Base-by-base conservation (phyloP, 2,329 filamentous ascomycete genomes). In the Colletotrichum camelliae region DNA sequence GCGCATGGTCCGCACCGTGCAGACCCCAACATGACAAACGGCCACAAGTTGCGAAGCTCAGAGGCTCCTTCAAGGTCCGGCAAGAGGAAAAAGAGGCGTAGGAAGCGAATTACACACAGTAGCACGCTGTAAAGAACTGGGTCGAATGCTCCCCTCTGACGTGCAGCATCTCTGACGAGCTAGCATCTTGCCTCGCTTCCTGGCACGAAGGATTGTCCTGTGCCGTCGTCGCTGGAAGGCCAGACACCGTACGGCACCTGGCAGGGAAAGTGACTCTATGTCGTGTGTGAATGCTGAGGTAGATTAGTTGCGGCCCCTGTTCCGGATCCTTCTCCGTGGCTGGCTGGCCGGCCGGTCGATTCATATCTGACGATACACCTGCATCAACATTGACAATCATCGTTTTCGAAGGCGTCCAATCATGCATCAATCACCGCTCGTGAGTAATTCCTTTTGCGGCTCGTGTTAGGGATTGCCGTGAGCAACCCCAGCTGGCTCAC, bases 151-250 rank as follows among this genome's bases (percentile, higher is more conserved):
- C 64, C 65, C 58, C 43, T 74, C 74, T 76, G 70, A 76, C 64
- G 74, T 74, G 74, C 74, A 69, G 37, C 35, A 39, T 73, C 64
- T 74, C 64, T 64, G 31, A 74, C 57, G 58, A 64, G 57, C 73
- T 73, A 64, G 33, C 43, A 24, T 39, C 37, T 57, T 72, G 62
- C 69, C 62, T 75, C 31, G 16, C 43, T 74, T 31, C 43, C 48
- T 64, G 70, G 27, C 21, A 13, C 27, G 43, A 52, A 73, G 64
- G 39, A 73, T 60, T 65, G 18, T 57, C 55, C 67, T 73, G 69
- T 62, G 62, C 29, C 66, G n/a, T 52, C 27, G 18, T 43, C 18
- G 33, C 15, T 9, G 27, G 29, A 33, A 5, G 29, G 43, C 12
- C 43, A 35, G 27, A 31, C 7, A n/a, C 58, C 29, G 33, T 35